These are phyloP conservation scores for Neurospora sublineolata DNA, from an alignment of 495 filamentous ascomycete genomes.

Conservation along the genomic window DNA sequence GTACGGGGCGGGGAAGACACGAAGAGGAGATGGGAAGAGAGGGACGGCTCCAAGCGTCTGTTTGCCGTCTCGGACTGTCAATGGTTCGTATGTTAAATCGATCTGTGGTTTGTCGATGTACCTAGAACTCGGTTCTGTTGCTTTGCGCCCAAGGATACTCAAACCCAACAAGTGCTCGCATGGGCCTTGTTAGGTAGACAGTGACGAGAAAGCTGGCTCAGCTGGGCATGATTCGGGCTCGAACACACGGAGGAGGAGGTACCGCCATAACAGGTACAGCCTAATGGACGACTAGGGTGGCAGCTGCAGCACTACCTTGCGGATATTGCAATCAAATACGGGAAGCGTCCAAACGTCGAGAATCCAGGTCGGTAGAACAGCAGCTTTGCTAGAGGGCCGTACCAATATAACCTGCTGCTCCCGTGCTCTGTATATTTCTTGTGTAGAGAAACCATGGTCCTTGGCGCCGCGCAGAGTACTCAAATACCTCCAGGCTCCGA, in stretches of 20 bases:
- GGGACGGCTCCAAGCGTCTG: neutral
- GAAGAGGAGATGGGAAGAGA: neutral
- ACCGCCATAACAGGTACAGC: neutral
- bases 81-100: neutral
- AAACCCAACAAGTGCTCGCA: neutral
- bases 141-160: neutral
- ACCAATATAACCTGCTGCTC: neutral
- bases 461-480: neutral
- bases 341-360: neutral
- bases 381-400: neutral
- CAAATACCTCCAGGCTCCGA: neutral
- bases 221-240: neutral
- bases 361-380: neutral
- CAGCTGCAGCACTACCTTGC: neutral
- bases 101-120: neutral
- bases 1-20: neutral
- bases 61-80: neutral
- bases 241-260: neutral
- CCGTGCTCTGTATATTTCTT: neutral
- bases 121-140: neutral
- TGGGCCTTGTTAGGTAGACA: neutral
- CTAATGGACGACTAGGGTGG: neutral
- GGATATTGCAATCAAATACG: neutral
- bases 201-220: neutral
- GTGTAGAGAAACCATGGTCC: neutral